Evolutionary conservation across 2,329 filamentous ascomycete species (phyloP).

Genomic region (Colletotrichum tofieldiae): DNA sequence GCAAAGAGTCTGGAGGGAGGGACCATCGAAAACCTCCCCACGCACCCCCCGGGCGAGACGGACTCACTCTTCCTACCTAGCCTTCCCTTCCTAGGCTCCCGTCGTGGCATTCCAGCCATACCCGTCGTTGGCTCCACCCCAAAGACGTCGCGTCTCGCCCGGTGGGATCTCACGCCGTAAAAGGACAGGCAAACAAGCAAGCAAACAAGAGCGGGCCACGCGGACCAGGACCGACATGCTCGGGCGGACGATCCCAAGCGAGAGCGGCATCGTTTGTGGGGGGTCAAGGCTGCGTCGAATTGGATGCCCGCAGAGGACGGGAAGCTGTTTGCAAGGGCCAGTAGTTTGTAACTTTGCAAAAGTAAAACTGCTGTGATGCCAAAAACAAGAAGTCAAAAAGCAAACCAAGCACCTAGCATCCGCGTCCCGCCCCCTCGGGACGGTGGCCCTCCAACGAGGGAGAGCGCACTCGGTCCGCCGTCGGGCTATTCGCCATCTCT

Average conservation of each 20-base stretch:
- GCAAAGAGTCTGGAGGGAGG: neutral
- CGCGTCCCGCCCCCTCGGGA: conserved; percentile 27
- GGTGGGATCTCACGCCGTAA: neutral
- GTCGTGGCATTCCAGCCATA: neutral
- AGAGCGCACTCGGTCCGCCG: neutral
- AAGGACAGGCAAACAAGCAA: neutral
- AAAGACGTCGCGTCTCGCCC: neutral
- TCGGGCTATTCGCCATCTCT: neutral
- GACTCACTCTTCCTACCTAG: neutral
- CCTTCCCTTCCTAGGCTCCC: neutral
- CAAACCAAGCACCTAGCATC: conserved; percentile 29
- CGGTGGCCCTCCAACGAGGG: conserved; percentile 7
- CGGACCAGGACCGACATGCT: neutral
- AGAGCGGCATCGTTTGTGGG: neutral
- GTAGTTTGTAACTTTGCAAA: conserved; percentile 1
- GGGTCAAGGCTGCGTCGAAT: neutral
- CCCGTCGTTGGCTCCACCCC: neutral
- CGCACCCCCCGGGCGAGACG: no score
- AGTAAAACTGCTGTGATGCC: neutral
- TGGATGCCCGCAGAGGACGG: neutral
- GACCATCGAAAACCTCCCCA: neutral
- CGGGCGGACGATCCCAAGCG: neutral
- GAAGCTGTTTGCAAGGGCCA: neutral
- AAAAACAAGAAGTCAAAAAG: conserved; percentile 6
- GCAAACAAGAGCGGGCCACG: neutral